Percentiles rank a stretch among this genome's conserved stretches.
Conservation (phyloP, 495 filamentous ascomycete genomes). For the Hypoxylon intermedium region DNA sequence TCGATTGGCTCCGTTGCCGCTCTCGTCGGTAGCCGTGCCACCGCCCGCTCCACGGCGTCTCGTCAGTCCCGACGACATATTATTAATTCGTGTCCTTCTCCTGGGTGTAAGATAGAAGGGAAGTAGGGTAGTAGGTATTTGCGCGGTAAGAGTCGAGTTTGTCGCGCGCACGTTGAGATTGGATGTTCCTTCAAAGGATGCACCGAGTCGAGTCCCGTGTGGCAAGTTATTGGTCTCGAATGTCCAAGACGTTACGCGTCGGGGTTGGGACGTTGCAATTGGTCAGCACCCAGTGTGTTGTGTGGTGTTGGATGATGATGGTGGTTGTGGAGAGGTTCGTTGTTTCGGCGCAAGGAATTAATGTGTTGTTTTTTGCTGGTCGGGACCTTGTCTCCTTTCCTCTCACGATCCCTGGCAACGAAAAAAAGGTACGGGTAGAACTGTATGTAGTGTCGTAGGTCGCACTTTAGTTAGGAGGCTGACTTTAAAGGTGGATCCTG, state of each 20-base stretch:
- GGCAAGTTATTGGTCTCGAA: too few species aligned
- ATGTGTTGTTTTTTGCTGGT: neutral
- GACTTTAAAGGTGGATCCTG: slow-evolving; percentile 28
- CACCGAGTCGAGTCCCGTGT: too few species aligned
- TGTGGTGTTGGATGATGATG: too few species aligned
- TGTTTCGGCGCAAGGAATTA: too few species aligned
- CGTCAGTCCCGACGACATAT: slow-evolving; percentile 48
- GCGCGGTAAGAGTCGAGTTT: neutral
- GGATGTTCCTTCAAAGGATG: neutral
- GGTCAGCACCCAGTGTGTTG: slow-evolving; percentile 22
- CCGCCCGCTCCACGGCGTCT: slow-evolving; percentile 45
- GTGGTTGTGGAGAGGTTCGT: too few species aligned
- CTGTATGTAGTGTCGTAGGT: slow-evolving; percentile 19
- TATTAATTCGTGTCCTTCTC: slow-evolving; percentile 10
- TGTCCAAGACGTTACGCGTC: neutral
- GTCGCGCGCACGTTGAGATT: slow-evolving; percentile 32
- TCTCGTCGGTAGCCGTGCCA: slow-evolving; percentile 35
- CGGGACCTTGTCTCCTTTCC: too few species aligned
- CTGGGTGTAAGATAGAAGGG: slow-evolving; percentile 7
- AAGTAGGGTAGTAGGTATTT: neutral
- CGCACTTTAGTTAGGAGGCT: slow-evolving; percentile 23
- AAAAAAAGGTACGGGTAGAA: neutral
- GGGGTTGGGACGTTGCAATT: slow-evolving; percentile 12
- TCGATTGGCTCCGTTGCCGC: slow-evolving; percentile 45
- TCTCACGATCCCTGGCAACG: too few species aligned